Percentiles rank a stretch among this genome's conserved stretches.
Conservation (phyloP, 1,284 basidiomycete species). For the Sporisorium exsertum region DNA sequence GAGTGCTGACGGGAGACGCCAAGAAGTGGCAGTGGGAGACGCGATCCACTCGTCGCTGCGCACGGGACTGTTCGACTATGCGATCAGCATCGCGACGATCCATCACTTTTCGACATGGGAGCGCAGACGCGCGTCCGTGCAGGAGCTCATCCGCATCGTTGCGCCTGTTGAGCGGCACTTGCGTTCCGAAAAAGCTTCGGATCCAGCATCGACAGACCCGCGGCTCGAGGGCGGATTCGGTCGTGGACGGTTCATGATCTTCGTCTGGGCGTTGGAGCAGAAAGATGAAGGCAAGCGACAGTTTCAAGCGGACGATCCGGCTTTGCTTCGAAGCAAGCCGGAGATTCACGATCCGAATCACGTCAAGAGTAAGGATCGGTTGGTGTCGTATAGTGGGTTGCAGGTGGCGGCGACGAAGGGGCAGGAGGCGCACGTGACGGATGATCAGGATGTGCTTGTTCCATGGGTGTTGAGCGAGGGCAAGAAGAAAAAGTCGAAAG, state of each 20-base stretch:
- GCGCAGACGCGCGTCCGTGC: conserved; percentile 52
- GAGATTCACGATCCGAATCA: conserved; percentile 41
- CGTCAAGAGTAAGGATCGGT: conserved; percentile 25
- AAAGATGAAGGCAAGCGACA: conserved; percentile 72
- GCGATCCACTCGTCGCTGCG: conserved; percentile 58
- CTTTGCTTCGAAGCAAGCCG: conserved; percentile 13
- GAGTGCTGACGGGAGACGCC: conserved; percentile 4
- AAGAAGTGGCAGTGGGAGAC: conserved; percentile 66
- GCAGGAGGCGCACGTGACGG: conserved; percentile 10
- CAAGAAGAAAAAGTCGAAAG: conserved; percentile 19
- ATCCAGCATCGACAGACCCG: conserved; percentile 7
- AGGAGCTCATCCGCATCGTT: conserved; percentile 60
- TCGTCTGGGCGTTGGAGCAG: conserved; percentile 99
- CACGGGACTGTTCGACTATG: conserved; percentile 58
- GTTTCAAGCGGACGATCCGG: conserved; percentile 45
- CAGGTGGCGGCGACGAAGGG: conserved; percentile 1
- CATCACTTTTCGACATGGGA: conserved; percentile 66
- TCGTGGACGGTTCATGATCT: conserved; percentile 85
- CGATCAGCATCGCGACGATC: conserved; percentile 67
- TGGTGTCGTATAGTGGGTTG: conserved; percentile 40
- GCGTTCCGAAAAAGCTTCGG: not conserved
- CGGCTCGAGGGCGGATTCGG: conserved; percentile 20
- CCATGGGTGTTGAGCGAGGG: conserved; percentile 63
- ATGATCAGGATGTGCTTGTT: conserved; percentile 64
- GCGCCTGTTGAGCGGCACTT: conserved; percentile 13